These are phyloP conservation scores for Sporothrix curviconia DNA, from an alignment of 2,329 filamentous ascomycete species.

Conservation along the genomic window DNA sequence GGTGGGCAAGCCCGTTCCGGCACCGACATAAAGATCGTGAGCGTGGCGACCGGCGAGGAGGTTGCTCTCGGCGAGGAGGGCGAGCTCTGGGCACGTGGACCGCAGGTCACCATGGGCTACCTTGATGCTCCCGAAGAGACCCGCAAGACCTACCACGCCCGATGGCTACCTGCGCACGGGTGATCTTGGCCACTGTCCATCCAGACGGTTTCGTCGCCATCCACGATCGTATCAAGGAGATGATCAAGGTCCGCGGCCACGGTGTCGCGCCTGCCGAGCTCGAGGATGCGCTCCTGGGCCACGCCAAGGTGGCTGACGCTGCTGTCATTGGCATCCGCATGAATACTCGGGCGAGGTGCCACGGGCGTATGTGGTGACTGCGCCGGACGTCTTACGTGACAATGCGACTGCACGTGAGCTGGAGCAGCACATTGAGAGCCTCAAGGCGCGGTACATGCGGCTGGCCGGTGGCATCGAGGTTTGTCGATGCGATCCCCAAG, in stretches of 20 bases:
- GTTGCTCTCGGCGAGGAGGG: conserved; percentile 45
- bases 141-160: conserved; percentile 42
- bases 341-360: conserved; percentile 51
- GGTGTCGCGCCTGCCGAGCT: conserved; percentile 57
- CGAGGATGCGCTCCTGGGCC: conserved; percentile 53
- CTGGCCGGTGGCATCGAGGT: conserved; percentile 44
- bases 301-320: conserved; percentile 48
- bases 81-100: conserved; percentile 37
- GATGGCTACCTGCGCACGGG: conserved; percentile 55
- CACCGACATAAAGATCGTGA: conserved; percentile 55
- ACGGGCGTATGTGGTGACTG: conserved; percentile 47
- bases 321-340: conserved; percentile 49
- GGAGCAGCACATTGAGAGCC: background rate
- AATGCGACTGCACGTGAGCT: background rate
- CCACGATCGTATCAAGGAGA: conserved; percentile 58
- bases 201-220: conserved; percentile 50
- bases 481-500: conserved; percentile 51
- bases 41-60: conserved; percentile 46
- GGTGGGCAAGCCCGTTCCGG: conserved; percentile 50
- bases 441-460: conserved; percentile 41
- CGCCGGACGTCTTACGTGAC: background rate
- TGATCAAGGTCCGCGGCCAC: conserved; percentile 62
- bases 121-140: conserved; percentile 38
- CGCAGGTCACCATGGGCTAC: conserved; percentile 46
- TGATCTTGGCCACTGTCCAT: conserved; percentile 50